A percentile compares a stretch with the other conserved stretches of the same genome.
Evolutionary conservation across 2,329 filamentous ascomycete genomes (phyloP).

Genomic region (Penicillium sp.): DNA sequence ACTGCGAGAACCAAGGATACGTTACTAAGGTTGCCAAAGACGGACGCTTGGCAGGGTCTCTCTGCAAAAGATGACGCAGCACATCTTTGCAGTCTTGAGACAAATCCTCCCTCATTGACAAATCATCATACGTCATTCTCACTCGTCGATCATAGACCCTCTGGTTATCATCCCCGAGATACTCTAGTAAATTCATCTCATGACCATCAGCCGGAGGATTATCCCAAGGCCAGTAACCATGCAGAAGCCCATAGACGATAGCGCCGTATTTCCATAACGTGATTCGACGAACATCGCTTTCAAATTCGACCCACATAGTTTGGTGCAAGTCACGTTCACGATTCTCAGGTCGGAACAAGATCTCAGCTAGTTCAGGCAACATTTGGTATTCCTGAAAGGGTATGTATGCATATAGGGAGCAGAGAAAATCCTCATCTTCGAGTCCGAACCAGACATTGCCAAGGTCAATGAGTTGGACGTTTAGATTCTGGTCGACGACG

Average conservation of each 20-base stretch:
- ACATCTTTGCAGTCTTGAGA: slow-evolving; percentile 35
- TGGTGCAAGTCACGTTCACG: neutral
- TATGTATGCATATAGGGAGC: slow-evolving; percentile 4
- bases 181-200: slow-evolving; percentile 1
- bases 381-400: slow-evolving; percentile 29
- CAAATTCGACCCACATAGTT: neutral
- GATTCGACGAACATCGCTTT: slow-evolving; percentile 19
- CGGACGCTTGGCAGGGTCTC: slow-evolving; percentile 23
- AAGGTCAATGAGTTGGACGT: slow-evolving; percentile 31
- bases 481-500: slow-evolving; percentile 28
- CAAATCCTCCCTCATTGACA: slow-evolving; percentile 26
- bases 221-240: slow-evolving; percentile 37
- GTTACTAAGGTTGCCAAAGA: slow-evolving; percentile 21
- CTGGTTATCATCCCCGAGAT: neutral
- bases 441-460: slow-evolving; percentile 21
- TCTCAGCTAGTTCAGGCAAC: slow-evolving; percentile 25
- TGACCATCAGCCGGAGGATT: slow-evolving; percentile 10
- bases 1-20: slow-evolving; percentile 31
- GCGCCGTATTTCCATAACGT: slow-evolving; percentile 31
- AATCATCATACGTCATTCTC: slow-evolving; percentile 28
- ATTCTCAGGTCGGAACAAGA: slow-evolving; percentile 7
- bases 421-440: slow-evolving; percentile 11
- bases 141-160: slow-evolving; percentile 14
- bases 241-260: slow-evolving; percentile 31
- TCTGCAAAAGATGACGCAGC: slow-evolving; percentile 25